These are phyloP conservation scores for Bipolaris zeicola DNA, from an alignment of 2,329 filamentous ascomycete genomes.

Conservation along the genomic window DNA sequence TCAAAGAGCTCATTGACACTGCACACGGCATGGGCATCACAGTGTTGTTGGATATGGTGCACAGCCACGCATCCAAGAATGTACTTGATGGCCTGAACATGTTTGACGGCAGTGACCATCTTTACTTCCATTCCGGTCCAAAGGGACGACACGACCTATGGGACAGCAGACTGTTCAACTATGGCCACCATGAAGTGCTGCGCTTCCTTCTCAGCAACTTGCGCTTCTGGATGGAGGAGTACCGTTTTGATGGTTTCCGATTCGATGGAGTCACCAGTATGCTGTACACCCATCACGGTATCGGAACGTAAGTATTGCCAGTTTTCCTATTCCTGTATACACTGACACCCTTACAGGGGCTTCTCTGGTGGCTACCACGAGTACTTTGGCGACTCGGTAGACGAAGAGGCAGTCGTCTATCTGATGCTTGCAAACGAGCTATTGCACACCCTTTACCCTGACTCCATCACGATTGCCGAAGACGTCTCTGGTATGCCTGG, in stretches of 20 bases:
- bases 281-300: slow-evolving; percentile 94
- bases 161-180: slow-evolving; percentile 98
- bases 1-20: slow-evolving; percentile 95
- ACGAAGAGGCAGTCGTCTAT: slow-evolving; percentile 93
- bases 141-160: slow-evolving; percentile 90
- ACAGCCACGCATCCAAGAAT: slow-evolving; percentile 98
- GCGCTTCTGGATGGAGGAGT: slow-evolving; percentile 99
- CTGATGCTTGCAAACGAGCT: slow-evolving; percentile 96
- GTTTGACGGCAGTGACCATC: slow-evolving; percentile 93
- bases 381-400: slow-evolving; percentile 88
- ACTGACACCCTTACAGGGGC: slow-evolving; percentile 62
- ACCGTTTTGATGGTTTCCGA: slow-evolving; percentile 93
- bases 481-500: slow-evolving; percentile 99
- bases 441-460: slow-evolving; percentile 87
- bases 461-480: slow-evolving; percentile 89
- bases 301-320: slow-evolving; percentile 76
- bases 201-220: slow-evolving; percentile 96
- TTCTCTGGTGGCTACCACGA: slow-evolving; percentile 98
- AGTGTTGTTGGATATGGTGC: slow-evolving; percentile 92
- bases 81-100: slow-evolving; percentile 92
- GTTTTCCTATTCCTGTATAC: not conserved
- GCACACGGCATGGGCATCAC: slow-evolving; percentile 90
- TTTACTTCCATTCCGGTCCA: slow-evolving; percentile 89
- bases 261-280: slow-evolving; percentile 99
- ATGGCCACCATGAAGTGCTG: slow-evolving; percentile 90